Base-by-base conservation (phyloP, 345 rosid genomes). In the Kandelia obovata region DNA sequence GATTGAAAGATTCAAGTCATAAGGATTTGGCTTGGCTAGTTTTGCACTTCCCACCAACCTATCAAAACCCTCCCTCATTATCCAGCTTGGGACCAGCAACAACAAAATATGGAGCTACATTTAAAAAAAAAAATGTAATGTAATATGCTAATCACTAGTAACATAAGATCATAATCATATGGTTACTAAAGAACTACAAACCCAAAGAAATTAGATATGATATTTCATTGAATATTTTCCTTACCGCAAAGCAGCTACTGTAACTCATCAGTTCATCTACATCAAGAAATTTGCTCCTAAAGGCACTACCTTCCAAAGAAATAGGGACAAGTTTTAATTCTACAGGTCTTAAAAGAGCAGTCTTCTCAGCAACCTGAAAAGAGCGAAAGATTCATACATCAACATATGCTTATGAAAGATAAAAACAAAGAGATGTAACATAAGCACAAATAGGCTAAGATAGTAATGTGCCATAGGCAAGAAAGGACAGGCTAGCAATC, bases 251-350 rank as follows among this genome's bases (percentile, higher is more conserved):
- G 92, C 88, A 92, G 81, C 97, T 85, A 70, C 90, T 84, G 58
- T 89, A 92, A 80, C 87, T 82, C 88, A 90, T 86, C 70, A 92
- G 93, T 75, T 92, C 98, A 77, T 92, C 98, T 1, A 83, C 64
- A 73, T 92, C 98, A 60, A 92, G 88, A 84, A 92, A 87, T 79
- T 92, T 92, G 84, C 84, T 87, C 82, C 96, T 79, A 82, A 92
- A 92, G 65, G 98, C 97, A 84, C 96, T 90, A 58, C 97, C 93
- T 81, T 90, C 98, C 75, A 92, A 75, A 69, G 97, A 90, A 77
- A 83, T 87, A 61, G 98, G 98, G 76, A 92, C 97, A 77, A 88
- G 93, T 82, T 92, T 88, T 70, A 92, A 76, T 77, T 92, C 98
- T 74, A 84, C 73, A 9, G 98, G 98, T 67, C 96, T 88, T 76